Evolutionary conservation across 1,284 basidiomycete species (phyloP), one percentile per base, ranked within the genome.

Genomic region (Ceratobasidium sp.): DNA sequence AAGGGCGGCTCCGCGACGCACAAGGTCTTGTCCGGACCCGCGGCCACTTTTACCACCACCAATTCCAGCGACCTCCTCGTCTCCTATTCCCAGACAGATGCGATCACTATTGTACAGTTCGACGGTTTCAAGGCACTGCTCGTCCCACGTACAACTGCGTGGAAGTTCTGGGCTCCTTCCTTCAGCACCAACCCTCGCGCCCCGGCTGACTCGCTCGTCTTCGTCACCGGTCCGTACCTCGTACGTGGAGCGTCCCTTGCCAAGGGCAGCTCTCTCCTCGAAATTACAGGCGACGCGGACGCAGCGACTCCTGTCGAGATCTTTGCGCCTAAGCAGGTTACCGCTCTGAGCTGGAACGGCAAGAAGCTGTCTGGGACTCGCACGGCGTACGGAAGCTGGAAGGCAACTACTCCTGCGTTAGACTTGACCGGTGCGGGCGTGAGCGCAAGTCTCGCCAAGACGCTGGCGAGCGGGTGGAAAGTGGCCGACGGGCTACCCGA

Each of bases 291-390:
- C 0, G 75, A 75, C 43, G 52, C 66, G 21, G 71, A 73, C 50
- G 26, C 30, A 8, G 62, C 72, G 11, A 76, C 74, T 1, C 16
- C 52, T 4, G 52, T 76, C 16, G 57, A 67, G 16, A 63, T 76
- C 57, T 73, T 74, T 26, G 76, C 76, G 13, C 70, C 73, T 5
- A 71, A 59, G 38, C 47, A 43, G 1, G 58, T 74, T 43, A 58
- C 61, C 30, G 55, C 61, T 18, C 54, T 78, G 14, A 58, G 64
- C n/a, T 78, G 77, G 77, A 78, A 78, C 67, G 75, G 75, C 14
- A 57, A 73, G 26, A 61, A 55, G 11, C 49, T 76, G 14, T 18
- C 50, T 38, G 54, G 67, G 30, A 71, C 38, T 7, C 54, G 49
- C 23, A 72, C 72, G 35, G 32, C 55, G 21, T 50, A 76, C 59